Base-by-base conservation (phyloP, 2,329 filamentous ascomycete genomes). In the Raffaelea albimanens region DNA sequence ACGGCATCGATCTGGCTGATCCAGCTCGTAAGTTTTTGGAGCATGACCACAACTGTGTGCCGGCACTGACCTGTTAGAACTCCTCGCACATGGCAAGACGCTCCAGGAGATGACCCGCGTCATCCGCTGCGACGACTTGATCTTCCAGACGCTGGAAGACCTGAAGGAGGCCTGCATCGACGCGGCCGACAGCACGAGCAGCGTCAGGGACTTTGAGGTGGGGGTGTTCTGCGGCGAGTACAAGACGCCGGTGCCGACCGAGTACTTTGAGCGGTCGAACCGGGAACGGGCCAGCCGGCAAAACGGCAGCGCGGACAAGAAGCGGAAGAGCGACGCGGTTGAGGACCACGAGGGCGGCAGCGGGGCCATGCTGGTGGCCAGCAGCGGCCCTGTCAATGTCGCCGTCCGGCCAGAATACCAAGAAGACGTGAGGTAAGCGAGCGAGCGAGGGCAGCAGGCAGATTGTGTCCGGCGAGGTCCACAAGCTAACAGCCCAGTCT, bases 141-240 rank as follows among this genome's bases (percentile, higher is more conserved):
- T 73, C 44, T 75, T 64, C 59, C 69, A 71, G 52, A 60, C 61
- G 9, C 75, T 97, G 1, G 75, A 81, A 1, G 90, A 94, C 58
- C 72, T 97, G n/a, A 83, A 85, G 59, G 79, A 75, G 25, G 81
- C 89, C 0, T 96, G 90, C 59, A 75, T 81, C 2, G 82, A 88
- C 55, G 76, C 87, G 4, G 82, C 80, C 51, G 62, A 65, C 57
- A 71, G 71, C 10, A 71, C 83, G 47, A 38, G 34, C 19, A 18
- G 45, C 16, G 42, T 54, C 25, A 40, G 29, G 9, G 72, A 83
- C 48, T 96, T 96, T 55, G 91, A 97, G 61, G 82, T 94, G 2
- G 90, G 91, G 46, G 90, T 96, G 9, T 96, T 97, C 69, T 88
- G 82, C 59, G 91, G 91, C 41, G 80, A 82, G 53, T 96, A 96